Conservation (phyloP, 2,329 filamentous ascomycete species). For the Fusarium sp. region DNA sequence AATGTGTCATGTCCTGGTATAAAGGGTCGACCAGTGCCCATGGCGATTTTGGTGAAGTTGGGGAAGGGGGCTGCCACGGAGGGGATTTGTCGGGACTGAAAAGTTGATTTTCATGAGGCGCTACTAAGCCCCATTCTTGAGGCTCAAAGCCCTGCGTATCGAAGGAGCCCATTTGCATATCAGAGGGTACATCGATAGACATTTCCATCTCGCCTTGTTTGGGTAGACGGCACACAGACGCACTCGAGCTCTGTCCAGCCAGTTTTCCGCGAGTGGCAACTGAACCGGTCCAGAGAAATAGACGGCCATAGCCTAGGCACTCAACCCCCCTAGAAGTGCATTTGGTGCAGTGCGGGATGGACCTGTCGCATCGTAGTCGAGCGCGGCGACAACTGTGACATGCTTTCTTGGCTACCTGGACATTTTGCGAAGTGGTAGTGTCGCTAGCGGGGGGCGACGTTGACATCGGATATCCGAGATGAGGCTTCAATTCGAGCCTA, state of each 20-base stretch:
- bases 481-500: slow-evolving; percentile 16
- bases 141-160: slow-evolving; percentile 19
- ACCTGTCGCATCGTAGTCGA: slow-evolving; percentile 67
- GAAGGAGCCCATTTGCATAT: slow-evolving; percentile 29
- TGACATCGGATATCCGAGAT: slow-evolving; percentile 37
- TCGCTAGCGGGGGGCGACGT: slow-evolving; percentile 41
- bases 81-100: slow-evolving; percentile 18
- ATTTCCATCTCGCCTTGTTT: slow-evolving; percentile 29
- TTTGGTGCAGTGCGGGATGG: slow-evolving; percentile 66
- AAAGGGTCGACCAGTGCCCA: slow-evolving; percentile 60
- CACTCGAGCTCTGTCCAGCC: slow-evolving; percentile 56
- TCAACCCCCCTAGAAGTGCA: slow-evolving; percentile 63
- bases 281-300: slow-evolving; percentile 67
- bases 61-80: slow-evolving; percentile 36
- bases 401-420: slow-evolving; percentile 48
- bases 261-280: slow-evolving; percentile 61
- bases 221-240: slow-evolving; percentile 42
- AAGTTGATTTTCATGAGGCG: slow-evolving; percentile 37
- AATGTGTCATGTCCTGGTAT: slow-evolving; percentile 68
- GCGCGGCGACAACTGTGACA: slow-evolving; percentile 69
- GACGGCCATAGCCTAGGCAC: slow-evolving; percentile 68
- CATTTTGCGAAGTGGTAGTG: slow-evolving; percentile 21
- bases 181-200: slow-evolving; percentile 8
- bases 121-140: slow-evolving; percentile 20
- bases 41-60: slow-evolving; percentile 45